These are phyloP conservation scores for Cudoniella acicularis DNA, from an alignment of 495 filamentous ascomycete genomes.

Conservation along the genomic window DNA sequence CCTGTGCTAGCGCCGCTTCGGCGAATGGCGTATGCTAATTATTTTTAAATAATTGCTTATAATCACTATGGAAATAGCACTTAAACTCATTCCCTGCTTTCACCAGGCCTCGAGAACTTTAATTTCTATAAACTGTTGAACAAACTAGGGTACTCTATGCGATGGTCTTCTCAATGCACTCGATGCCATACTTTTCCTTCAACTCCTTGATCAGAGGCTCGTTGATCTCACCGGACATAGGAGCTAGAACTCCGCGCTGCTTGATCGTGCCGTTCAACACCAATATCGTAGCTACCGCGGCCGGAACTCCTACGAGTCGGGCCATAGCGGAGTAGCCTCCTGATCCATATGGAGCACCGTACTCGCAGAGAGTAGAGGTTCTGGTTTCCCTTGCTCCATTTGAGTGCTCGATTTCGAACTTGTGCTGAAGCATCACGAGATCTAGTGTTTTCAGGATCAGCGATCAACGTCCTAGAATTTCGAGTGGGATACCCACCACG, in stretches of 20 bases:
- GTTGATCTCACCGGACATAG: slow-evolving; percentile 69
- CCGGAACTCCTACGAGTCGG: slow-evolving; percentile 67
- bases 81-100: too few relatives aligned
- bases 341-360: slow-evolving; percentile 60
- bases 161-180: background rate
- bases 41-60: too few relatives aligned
- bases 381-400: slow-evolving; percentile 65
- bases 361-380: slow-evolving; percentile 79
- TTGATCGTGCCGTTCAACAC: slow-evolving; percentile 76
- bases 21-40: too few relatives aligned
- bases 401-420: slow-evolving; percentile 80
- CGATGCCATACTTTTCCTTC: slow-evolving; percentile 48
- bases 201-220: slow-evolving; percentile 66
- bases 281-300: slow-evolving; percentile 66
- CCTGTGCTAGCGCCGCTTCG: too few relatives aligned
- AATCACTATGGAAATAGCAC: too few relatives aligned
- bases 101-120: too few relatives aligned
- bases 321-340: slow-evolving; percentile 83
- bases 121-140: background rate
- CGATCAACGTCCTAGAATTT: slow-evolving; percentile 44
- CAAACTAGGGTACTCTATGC: background rate
- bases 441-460: background rate
- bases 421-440: slow-evolving; percentile 76
- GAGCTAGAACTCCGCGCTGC: slow-evolving; percentile 74
- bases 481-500: slow-evolving; percentile 46